These are phyloP conservation scores for Gossypium davidsonii DNA, from an alignment of 441 rosid species.

Conservation along the genomic window DNA sequence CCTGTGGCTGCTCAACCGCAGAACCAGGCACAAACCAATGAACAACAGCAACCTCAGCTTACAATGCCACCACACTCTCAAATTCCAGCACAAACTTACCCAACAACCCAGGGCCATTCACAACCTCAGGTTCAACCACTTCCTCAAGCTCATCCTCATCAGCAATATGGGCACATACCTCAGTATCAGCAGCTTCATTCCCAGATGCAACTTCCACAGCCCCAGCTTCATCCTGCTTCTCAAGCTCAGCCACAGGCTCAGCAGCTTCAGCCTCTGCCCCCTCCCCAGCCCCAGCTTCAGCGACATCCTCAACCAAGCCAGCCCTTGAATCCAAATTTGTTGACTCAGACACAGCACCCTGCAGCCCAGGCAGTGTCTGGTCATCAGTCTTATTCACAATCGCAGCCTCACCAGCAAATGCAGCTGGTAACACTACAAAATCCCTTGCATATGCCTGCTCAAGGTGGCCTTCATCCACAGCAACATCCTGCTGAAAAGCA, in stretches of 20 bases:
- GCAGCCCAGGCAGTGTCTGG: slow-evolving; percentile 43
- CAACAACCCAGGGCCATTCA: slow-evolving; percentile 17
- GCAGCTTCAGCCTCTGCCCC: slow-evolving; percentile 20
- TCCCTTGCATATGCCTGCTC: slow-evolving; percentile 29
- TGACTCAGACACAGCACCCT: slow-evolving; percentile 33
- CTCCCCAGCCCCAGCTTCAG: slow-evolving; percentile 25
- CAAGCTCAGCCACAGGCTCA: slow-evolving; percentile 39
- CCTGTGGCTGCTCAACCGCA: slow-evolving; percentile 37
- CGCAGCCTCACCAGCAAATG: slow-evolving; percentile 39
- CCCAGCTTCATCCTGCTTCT: slow-evolving; percentile 26
- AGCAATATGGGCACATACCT: slow-evolving; percentile 34
- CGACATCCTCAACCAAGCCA: slow-evolving; percentile 30
- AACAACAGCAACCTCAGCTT: slow-evolving; percentile 40
- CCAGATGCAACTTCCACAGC: slow-evolving; percentile 23
- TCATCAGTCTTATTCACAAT: slow-evolving; percentile 48
- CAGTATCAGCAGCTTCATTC: slow-evolving; percentile 45
- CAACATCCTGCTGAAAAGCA: slow-evolving; percentile 39
- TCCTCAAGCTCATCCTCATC: slow-evolving; percentile 47
- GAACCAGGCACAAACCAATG: slow-evolving; percentile 30
- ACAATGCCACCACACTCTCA: slow-evolving; percentile 28
- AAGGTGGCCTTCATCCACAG: slow-evolving; percentile 35
- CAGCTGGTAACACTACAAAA: slow-evolving; percentile 38
- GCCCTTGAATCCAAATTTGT: slow-evolving; percentile 29
- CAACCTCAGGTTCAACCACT: slow-evolving; percentile 30
- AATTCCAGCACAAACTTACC: slow-evolving; percentile 23